Base-by-base conservation (phyloP, 2,329 filamentous ascomycete species). In the Coniochaeta pulveracea region DNA sequence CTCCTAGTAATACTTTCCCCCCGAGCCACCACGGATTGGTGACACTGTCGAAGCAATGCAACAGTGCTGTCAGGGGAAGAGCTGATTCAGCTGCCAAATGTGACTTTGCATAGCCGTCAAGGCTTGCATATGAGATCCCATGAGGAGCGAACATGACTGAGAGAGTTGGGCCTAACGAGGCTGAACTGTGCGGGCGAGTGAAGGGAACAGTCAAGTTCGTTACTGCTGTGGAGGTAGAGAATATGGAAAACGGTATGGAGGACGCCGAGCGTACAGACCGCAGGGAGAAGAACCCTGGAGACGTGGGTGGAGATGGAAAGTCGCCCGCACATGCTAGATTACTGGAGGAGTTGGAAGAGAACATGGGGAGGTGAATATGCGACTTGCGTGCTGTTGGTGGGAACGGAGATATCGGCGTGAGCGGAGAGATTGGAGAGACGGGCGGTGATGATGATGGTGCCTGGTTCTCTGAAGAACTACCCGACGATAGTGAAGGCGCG, bases 91-190 rank as follows among this genome's bases (percentile, higher is more conserved):
- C 49, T 2, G 71, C 56, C 3, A 80, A 67, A 45, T 79, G 70
- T 1, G 64, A 61, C 2, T 65, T 63, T 5, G 66, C 62, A 46
- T 77, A 82, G 6, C 67, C 56, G 19, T 61, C 54, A 8, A 83
- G 56, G 15, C 63, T 56, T 5, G 60, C 48, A 43, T 70, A 72
- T 0, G 64, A 57, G 24, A 75, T 67, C 10, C 76, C 76, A 45
- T 80, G 75, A 0, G 77, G 76, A 0, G 74, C 74, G 51, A 75
- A 82, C 31, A 82, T 56, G 26, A 80, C 54, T 1, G 73, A 79
- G 14, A 80, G 49, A 3, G 72, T 65, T 42, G n/a, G n/a, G n/a
- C n/a, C n/a, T n/a, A n/a, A n/a, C n/a, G n/a, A n/a, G n/a, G n/a
- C n/a, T n/a, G n/a, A n/a, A n/a, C n/a, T n/a, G n/a, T n/a, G n/a